Evolutionary conservation across 75 land plant species (phyloP).

Genomic region (Azolla pinnata): DNA sequence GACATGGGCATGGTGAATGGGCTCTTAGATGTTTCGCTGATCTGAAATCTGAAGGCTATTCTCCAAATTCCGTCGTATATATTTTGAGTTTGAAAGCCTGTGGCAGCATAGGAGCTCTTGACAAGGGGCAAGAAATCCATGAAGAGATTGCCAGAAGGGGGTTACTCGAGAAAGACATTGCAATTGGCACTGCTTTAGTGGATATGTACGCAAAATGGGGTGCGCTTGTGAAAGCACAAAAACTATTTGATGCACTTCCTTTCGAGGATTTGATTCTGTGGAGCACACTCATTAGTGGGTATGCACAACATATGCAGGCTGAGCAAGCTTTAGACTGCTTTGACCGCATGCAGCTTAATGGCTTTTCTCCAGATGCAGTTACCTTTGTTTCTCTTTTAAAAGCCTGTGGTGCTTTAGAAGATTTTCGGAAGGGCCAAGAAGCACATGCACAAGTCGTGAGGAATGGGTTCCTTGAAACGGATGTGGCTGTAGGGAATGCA

Average conservation of each 20-base stretch:
- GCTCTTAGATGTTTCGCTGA: constrained; percentile 8
- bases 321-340: no score
- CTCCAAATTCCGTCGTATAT: background rate
- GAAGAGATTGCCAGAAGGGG: constrained; percentile 1
- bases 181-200: background rate
- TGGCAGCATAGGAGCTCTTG: background rate
- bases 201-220: constrained; percentile 16
- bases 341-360: no score
- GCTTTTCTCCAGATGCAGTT: no score
- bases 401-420: no score
- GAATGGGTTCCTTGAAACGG: no score
- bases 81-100: constrained; percentile 3
- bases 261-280: constrained; percentile 4
- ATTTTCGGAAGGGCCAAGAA: no score
- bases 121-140: constrained; percentile 1
- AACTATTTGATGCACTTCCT: constrained; percentile 9
- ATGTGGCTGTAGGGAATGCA: no score
- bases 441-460: no score
- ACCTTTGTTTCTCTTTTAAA: no score
- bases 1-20: background rate
- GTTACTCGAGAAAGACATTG: constrained; percentile 1
- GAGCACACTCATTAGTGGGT: no score
- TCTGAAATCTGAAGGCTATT: constrained; percentile 3
- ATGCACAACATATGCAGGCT: no score
- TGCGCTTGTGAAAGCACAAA: background rate